Conservation (phyloP, 306 rosid genomes). For the Malus domestica region ASM211411v1 NC_041795.1:29832001-29832500, state of each 20-base stretch:
- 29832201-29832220: conserved; percentile 13
- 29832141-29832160: conserved; percentile 2
- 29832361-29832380: no score
- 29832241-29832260: background rate
- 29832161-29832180: conserved; percentile 6
- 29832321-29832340: no score
- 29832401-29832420: no score
- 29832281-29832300: no score
- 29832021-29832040: conserved; percentile 10
- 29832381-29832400: no score
- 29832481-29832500: no score
- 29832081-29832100: conserved; percentile 17
- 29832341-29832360: no score
- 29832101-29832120: conserved; percentile 5
- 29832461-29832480: no score
- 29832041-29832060: conserved; percentile 32
- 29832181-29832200: background rate
- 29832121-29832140: background rate
- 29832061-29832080: conserved; percentile 8
- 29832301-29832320: no score
- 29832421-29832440: no score
- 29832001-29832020: conserved; percentile 13
- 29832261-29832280: no score
- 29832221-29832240: conserved; percentile 2
- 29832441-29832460: no score